These are phyloP conservation scores for Mycena citricolor DNA, from an alignment of 1,284 basidiomycete species.

Conservation along the genomic window DNA sequence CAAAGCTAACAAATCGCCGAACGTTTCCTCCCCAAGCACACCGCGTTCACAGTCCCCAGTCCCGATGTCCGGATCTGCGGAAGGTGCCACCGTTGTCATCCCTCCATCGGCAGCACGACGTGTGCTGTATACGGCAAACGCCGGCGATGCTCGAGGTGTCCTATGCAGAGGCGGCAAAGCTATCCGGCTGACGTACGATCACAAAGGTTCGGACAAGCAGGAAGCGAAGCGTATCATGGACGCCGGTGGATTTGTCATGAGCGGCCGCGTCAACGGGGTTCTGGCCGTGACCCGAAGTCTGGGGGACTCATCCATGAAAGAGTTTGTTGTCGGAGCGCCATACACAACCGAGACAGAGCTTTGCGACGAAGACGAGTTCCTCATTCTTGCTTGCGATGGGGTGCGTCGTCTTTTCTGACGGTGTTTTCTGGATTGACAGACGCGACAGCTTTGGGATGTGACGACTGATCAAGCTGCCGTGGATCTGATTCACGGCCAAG, in stretches of 20 bases:
- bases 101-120: constrained; percentile 58
- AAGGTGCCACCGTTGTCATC: constrained; percentile 35
- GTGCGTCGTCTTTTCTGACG: constrained; percentile 50
- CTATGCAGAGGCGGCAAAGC: constrained; percentile 89
- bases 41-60: constrained; percentile 42
- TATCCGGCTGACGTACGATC: constrained; percentile 95
- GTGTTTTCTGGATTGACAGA: constrained; percentile 15
- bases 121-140: constrained; percentile 95
- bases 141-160: constrained; percentile 90
- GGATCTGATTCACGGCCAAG: constrained; percentile 74
- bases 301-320: constrained; percentile 98
- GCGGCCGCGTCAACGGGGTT: constrained; percentile 96
- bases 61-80: constrained; percentile 31
- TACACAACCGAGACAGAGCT: constrained; percentile 97
- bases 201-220: constrained; percentile 96
- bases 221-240: constrained; percentile 98
- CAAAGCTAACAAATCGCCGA: constrained; percentile 26
- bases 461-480: constrained; percentile 90
- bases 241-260: constrained; percentile 98
- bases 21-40: no score
- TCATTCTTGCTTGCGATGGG: constrained; percentile 97
- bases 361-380: constrained; percentile 88
- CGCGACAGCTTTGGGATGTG: constrained; percentile 93
- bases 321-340: constrained; percentile 96
- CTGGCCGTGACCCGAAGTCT: constrained; percentile 95